Percentiles rank a stretch among this genome's conserved stretches.
Conservation (phyloP, 2,329 filamentous ascomycete genomes). For the Hysterium pulicare region DNA sequence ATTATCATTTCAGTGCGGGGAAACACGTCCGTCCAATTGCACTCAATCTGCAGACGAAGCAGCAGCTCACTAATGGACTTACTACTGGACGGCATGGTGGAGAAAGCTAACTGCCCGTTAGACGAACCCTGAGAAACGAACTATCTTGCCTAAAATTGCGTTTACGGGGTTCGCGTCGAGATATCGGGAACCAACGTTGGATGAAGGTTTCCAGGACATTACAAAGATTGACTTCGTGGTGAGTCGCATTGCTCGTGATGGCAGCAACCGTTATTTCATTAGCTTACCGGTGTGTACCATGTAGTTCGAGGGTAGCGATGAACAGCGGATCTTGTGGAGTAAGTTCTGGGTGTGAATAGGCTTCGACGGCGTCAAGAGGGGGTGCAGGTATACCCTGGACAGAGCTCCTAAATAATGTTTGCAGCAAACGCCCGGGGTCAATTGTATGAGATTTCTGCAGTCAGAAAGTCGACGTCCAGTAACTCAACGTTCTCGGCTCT, state of each 20-base stretch:
- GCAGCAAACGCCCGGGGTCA: neutral
- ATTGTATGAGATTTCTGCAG: neutral
- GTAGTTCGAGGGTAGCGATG: constrained; percentile 64
- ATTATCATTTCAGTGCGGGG: neutral
- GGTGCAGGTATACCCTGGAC: constrained; percentile 1
- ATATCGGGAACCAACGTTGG: constrained; percentile 66
- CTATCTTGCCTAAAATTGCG: constrained; percentile 71
- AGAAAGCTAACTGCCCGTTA: constrained; percentile 33
- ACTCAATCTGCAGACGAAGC: no score
- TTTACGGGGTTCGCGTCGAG: constrained; percentile 73
- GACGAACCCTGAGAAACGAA: constrained; percentile 80
- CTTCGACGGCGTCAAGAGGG: constrained; percentile 2
- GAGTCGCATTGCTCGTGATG: constrained; percentile 19
- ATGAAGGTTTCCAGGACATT: constrained; percentile 84
- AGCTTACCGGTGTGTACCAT: constrained; percentile 16
- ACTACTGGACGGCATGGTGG: no score
- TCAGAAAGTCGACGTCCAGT: neutral
- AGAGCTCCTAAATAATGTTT: neutral
- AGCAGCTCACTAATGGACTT: no score
- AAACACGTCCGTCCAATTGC: no score
- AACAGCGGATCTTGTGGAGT: constrained; percentile 69
- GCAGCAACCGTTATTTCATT: constrained; percentile 2
- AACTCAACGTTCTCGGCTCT: neutral
- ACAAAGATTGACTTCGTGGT: constrained; percentile 69
- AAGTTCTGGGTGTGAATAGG: constrained; percentile 66